Evolutionary conservation across 2,329 filamentous ascomycete species (phyloP).

Genomic region (Eutypella sp.): DNA sequence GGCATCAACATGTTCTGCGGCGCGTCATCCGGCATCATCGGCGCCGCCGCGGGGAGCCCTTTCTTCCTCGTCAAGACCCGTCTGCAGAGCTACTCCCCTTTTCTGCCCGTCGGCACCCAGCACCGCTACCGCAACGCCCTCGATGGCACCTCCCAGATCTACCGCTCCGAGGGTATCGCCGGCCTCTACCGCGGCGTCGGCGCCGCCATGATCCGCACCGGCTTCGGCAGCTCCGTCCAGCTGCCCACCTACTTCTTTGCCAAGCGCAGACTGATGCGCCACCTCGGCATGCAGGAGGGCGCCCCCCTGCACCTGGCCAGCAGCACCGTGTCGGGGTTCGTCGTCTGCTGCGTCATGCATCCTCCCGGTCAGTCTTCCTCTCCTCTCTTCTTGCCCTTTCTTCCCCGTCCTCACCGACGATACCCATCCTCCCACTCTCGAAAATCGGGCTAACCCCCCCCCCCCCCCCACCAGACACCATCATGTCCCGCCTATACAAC

Average conservation of each 20-base stretch:
- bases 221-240: slow-evolving; percentile 93
- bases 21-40: slow-evolving; percentile 81
- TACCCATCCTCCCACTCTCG: too few species aligned
- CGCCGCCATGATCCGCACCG: slow-evolving; percentile 92
- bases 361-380: slow-evolving; percentile 65
- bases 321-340: slow-evolving; percentile 86
- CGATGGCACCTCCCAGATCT: slow-evolving; percentile 80
- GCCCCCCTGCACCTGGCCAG: slow-evolving; percentile 83
- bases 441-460: too few species aligned
- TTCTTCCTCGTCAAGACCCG: slow-evolving; percentile 98
- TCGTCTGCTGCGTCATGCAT: slow-evolving; percentile 97
- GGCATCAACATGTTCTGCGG: slow-evolving; percentile 92
- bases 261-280: slow-evolving; percentile 76
- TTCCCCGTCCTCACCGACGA: slow-evolving; percentile 7
- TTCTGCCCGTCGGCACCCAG: slow-evolving; percentile 93
- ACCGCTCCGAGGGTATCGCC: slow-evolving; percentile 65
- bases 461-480: slow-evolving; percentile 59
- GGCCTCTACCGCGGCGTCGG: slow-evolving; percentile 88
- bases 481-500: slow-evolving; percentile 99
- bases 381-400: not conserved
- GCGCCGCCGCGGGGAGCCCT: slow-evolving; percentile 86
- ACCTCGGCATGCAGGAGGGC: slow-evolving; percentile 86
- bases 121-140: slow-evolving; percentile 83
- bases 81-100: slow-evolving; percentile 88
- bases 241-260: slow-evolving; percentile 98